Evolutionary conservation across 768 basidiomycete species (phyloP), one percentile per base, ranked within the genome.

Genomic region (Leccinum subtestaceum): DNA sequence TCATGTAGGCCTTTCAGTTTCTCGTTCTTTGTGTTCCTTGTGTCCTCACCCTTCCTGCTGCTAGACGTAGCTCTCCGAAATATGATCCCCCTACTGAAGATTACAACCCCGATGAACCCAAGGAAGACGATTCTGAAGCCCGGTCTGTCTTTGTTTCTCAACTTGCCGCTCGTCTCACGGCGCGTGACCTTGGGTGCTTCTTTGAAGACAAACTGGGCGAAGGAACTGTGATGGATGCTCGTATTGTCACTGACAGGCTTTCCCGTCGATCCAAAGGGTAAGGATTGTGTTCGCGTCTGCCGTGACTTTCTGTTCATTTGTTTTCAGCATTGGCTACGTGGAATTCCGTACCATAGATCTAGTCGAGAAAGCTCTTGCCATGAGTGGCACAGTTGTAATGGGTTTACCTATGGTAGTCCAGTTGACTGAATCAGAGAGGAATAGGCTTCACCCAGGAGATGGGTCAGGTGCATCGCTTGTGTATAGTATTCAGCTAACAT

Each of bases 91-190:
- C 76, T 29, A 82, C 87, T 36, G 91, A 93, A 66, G 75, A 75
- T 55, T 89, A 87, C 71, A 89, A 89, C 63, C 87, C 88, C 31
- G 93, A 96, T 65, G 94, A 98, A 63, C 88, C 89, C 7, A 89
- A 89, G 68, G 93, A 95, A 74, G 94, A 98, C 72, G 96, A 98
- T 71, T 95, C 93, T 57, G 97, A 98, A 85, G 89, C 93, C 70
- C 90, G 97, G 75, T 98, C 97, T 67, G 93, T 98, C 65, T 98
- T 98, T 77, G 94, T 97, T 72, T 96, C 95, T 67, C 97, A 98
- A 78, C 87, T 99, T 72, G 93, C 97, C 67, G 94, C 95, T 61
- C 89, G 94, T 70, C 85, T 98, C 72, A 98, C 95, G 59, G 94
- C 95, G 67, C 87, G 94, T 72, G 97, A 99, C 79, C 80, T 99